Base-by-base conservation (phyloP, 495 filamentous ascomycete genomes). In the Penicillium salamii region DNA sequence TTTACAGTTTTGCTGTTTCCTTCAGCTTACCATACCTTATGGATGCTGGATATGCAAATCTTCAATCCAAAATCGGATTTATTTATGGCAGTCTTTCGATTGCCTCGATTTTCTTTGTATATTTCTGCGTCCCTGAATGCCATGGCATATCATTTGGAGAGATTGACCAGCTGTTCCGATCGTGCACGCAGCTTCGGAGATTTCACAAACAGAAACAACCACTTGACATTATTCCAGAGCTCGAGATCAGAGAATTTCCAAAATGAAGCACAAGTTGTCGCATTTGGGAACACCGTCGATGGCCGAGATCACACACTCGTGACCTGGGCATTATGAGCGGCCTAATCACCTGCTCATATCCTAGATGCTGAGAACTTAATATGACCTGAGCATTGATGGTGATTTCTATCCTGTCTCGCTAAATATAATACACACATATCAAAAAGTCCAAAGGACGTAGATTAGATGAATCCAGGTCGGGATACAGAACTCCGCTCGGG, bases 51-150 rank as follows among this genome's bases (percentile, higher is more conserved):
- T 52, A 59, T 49, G 52, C 54, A 6, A 42, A 62, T 28, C 39
- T 62, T 2, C 55, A 53, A 24, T 56, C 52, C 18, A 59, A 59
- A 29, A 38, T 62, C 0, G 59, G 59, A 7, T 59, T 59, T 21
- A 62, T 62, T 9, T 62, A 62, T 5, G 59, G 59, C 0, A 59
- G 55, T 20, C 20, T 59, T 20, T 53, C 56, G 7, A 43, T 51
- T 17, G 23, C 55, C 2, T 52, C 52, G 6, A 26, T 62, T 36
- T 14, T 52, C 7, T 59, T 55, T 18, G 46, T 46, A 7, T 55
- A 38, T 26, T 55, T 55, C 24, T 52, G 47, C 19, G 52, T 59
- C 21, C 52, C 56, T 1, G 56, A 59, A 38, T 52, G 52, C 3
- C 31, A 32, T 11, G 39, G 44, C 5, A 12, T 51, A 36, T 52